Conservation (phyloP, 2,329 filamentous ascomycete species). For the Cladosporium phlei region DNA sequence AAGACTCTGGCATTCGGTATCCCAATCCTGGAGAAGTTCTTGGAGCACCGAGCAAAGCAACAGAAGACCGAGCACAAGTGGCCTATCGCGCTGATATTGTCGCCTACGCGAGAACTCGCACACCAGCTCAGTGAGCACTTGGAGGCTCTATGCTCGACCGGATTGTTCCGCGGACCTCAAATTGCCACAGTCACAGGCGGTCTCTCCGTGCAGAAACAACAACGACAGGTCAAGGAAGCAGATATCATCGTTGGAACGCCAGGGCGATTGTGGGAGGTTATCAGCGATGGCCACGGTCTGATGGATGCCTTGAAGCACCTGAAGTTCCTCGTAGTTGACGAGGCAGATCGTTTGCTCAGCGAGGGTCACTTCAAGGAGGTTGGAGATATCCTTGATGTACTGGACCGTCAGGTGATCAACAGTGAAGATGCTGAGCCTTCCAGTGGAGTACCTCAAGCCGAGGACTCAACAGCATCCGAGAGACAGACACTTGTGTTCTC, state of each 20-base stretch:
- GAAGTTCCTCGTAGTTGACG: constrained; percentile 82
- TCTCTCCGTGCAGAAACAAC: constrained; percentile 89
- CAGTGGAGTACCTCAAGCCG: constrained; percentile 10
- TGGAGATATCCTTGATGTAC: constrained; percentile 74
- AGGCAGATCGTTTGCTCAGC: constrained; percentile 86
- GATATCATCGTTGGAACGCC: constrained; percentile 86
- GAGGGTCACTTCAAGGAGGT: constrained; percentile 95
- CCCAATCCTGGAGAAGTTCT: constrained; percentile 80
- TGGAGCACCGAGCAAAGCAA: constrained; percentile 43
- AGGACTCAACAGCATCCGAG: constrained; percentile 23
- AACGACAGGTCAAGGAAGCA: constrained; percentile 73
- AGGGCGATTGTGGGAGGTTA: constrained; percentile 88
- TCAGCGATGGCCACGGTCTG: constrained; percentile 68
- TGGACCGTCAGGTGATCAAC: constrained; percentile 56
- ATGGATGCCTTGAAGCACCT: constrained; percentile 68
- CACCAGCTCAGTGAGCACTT: constrained; percentile 87
- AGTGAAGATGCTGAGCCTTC: constrained; percentile 5
- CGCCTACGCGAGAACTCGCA: constrained; percentile 87
- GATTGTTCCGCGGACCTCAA: constrained; percentile 55
- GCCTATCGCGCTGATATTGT: constrained; percentile 76
- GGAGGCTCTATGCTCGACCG: constrained; percentile 63
- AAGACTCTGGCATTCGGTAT: constrained; percentile 95
- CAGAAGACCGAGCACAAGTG: constrained; percentile 14
- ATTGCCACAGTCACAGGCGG: constrained; percentile 90
- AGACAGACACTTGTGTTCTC: constrained; percentile 94